These are phyloP conservation scores for Leptographium procerum DNA, from an alignment of 2,329 filamentous ascomycete genomes.

Conservation along the genomic window DNA sequence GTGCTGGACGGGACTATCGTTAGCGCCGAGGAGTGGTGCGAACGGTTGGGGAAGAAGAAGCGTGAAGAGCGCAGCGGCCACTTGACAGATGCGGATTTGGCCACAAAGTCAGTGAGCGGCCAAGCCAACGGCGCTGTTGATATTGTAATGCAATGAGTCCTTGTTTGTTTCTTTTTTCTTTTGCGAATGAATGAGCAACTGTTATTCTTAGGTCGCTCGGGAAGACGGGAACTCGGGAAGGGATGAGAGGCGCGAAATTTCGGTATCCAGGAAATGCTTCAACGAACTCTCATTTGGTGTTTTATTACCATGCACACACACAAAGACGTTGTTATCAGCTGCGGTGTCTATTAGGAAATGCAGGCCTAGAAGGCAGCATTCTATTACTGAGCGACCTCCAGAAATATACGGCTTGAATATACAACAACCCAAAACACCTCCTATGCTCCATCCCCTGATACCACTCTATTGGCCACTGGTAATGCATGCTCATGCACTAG, in stretches of 20 bases:
- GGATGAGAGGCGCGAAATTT: neutral
- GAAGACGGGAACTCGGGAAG: no score
- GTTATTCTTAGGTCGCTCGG: neutral
- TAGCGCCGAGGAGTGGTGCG: conserved; percentile 86
- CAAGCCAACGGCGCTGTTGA: neutral
- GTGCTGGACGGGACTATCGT: conserved; percentile 83
- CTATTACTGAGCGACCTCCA: no score
- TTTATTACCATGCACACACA: no score
- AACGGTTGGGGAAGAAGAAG: conserved; percentile 51
- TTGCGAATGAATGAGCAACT: no score
- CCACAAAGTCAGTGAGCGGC: neutral
- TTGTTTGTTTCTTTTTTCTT: no score
- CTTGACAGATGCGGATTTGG: neutral
- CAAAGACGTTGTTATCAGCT: no score
- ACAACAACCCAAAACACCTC: neutral
- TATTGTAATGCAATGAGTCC: neutral
- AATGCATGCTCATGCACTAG: conserved; percentile 3
- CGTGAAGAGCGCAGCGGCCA: conserved; percentile 14
- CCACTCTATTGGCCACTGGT: no score
- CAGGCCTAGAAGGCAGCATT: no score
- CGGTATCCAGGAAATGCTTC: neutral
- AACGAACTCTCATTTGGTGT: neutral
- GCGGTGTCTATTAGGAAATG: no score
- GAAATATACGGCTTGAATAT: no score
- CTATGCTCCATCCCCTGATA: neutral